Evolutionary conservation across 2,329 filamentous ascomycete genomes (phyloP), one percentile per base, ranked within the genome.

Genomic region (Ascochyta clinopodiicola): DNA sequence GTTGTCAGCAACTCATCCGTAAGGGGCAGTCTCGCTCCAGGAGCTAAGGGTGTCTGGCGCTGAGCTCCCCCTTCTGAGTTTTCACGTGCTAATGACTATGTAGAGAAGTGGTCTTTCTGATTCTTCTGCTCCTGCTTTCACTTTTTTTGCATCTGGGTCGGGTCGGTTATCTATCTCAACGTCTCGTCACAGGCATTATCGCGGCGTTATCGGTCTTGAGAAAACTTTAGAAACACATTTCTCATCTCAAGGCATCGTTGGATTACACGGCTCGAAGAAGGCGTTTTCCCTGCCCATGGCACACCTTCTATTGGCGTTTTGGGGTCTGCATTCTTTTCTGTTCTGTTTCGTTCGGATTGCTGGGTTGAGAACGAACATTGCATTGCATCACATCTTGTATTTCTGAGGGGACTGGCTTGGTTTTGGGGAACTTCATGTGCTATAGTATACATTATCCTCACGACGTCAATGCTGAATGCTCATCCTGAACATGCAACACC

Each of bases 11-110:
- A 66, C 49, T 62, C 66, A 50, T 70, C 68, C 12, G 60, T 62
- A 15, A 63, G 72, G 60, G 69, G 69, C 51, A 74, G 71, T 59
- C 61, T 74, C 27, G 69, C 68, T 52, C 55, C 63, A 19, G 59
- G 56, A 15, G 56, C 63, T 53, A 75, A 74, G 66, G 67, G 66
- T 51, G 64, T 67, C 39, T 74, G 72, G 72, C 70, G 71, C 45
- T 71, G 62, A 74, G 37, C 10, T 12, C 12, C n/a, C 3, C 31
- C 12, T 32, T 36, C 44, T 32, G n/a, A 27, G 9, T 50, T 4
- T 47, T 44, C 44, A 12, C 34, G 47, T 51, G 50, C 51, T 62
- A 47, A 60, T 44, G 32, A 42, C 22, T 15, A 38, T 44, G 32
- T 37, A 47, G 47, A 34, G 22, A 36, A 37, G n/a, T 56, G 48